Base-by-base conservation (phyloP, 1,139 yeast species). In the Magnusiomyces fungicola region DNA sequence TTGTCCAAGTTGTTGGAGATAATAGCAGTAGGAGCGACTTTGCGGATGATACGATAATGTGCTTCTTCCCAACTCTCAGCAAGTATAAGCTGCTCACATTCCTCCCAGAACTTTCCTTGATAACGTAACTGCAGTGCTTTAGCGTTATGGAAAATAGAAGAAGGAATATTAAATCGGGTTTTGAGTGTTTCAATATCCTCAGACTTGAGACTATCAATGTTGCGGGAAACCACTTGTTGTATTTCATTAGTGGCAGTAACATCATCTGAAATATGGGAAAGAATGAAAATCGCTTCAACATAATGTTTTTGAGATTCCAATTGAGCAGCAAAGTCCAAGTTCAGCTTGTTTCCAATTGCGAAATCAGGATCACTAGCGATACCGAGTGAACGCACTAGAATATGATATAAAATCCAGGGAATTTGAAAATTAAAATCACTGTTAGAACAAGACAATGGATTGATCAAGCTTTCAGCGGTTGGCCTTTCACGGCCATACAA, bases 21-120 rank as follows among this genome's bases (percentile, higher is more conserved):
- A 29, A 82, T 75, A 25, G 80, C 73, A 43, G 65, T 59, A 10
- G 97, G 97, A 0, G 92, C 97, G 37, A 89, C 82, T 16, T 72
- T 64, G 2, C 68, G 60, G 2, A 79, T 61, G 3, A 86, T 69
- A 0, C 79, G 69, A 1, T 67, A 64, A 58, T 86, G 95, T 0
- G 96, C 96, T 43, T 78, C 80, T 1, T 68, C 71, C 72, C 79
- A 78, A 46, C 75, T 64, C 16, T 69, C 70, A 0, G 95, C 95
- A n/a, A 70, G 72, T 2, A 87, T 65, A 45, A 84, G 74, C 22
- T 82, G 78, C 45, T 74, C 70, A 1, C 82, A 79, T 55, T 88
- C 90, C 9, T 74, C 71, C 69, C 81, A 71, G 56, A 70, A 74
- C 48, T 83, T 76, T 2, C 75, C 76, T n/a, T 57, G 50, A 46